Base-by-base conservation (phyloP, 257 asterid species). In the Solanum paucissectum region DNA sequence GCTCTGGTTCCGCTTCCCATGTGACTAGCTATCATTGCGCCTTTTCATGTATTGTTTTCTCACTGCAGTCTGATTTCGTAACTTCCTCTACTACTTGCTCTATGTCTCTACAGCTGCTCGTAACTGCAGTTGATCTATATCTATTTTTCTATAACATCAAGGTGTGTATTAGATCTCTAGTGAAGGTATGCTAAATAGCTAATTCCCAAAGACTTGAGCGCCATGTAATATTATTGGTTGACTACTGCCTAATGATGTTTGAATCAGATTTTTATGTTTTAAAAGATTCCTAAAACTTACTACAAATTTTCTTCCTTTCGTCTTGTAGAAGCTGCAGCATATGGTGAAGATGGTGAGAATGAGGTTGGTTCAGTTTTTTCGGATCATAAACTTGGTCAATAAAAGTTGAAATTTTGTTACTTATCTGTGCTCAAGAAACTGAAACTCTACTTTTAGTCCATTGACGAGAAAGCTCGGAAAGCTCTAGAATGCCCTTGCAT, bases 401-500 rank as follows among this genome's bases (percentile, higher is more conserved):
- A 76, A 33, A 49, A 46, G 49, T 25, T 72, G 68, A 60, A 32
- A 23, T 33, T 33, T 29, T 90, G 77, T 76, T 33, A 27, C 74
- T 55, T 38, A 16, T 66, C 7, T 86, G 10, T 32, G 55, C 83
- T 12, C 88, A 72, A 49, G 68, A 86, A 42, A 86, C 79, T 86
- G 74, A 46, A 60, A 23, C 84, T 86, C 46, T 62, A 86, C 29
- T 76, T 52, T 73, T 87, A 89, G 88, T 93, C 98, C 32, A 89
- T 88, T 13, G 98, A 97, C 55, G 97, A 87, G 66, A 93, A 93
- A 90, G 99, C 98, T 69, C 93, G 94, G 83, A 93, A 90, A 89
- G 99, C 99, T 83, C 86, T 97, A 75, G 98, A 95, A 52, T 97
- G 99, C 91, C 99, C 99, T 34, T 97, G 83, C 83, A 74, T 74